Evolutionary conservation across 495 filamentous ascomycete species (phyloP).

Genomic region (Neurospora cerealis): DNA sequence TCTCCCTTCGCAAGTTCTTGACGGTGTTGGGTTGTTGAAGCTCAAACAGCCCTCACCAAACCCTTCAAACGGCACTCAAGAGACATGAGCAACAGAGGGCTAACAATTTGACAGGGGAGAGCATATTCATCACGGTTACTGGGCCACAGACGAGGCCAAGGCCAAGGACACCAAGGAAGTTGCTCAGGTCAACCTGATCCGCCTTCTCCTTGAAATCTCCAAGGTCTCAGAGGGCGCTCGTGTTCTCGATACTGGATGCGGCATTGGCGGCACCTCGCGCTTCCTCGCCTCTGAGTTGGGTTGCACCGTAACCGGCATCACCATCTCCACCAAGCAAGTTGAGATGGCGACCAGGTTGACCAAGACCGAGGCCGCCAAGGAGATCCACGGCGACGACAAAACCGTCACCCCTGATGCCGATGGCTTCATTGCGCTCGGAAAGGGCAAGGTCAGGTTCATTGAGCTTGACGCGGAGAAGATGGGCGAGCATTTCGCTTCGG

Average conservation of each 20-base stretch:
- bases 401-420: conserved; percentile 2
- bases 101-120: conserved; percentile 35
- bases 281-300: conserved; percentile 36
- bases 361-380: conserved; percentile 19
- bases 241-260: conserved; percentile 48
- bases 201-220: conserved; percentile 38
- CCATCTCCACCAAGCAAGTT: conserved; percentile 47
- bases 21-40: not conserved
- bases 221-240: conserved; percentile 19
- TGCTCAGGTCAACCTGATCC: conserved; percentile 40
- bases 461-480: conserved; percentile 52
- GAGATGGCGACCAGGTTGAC: conserved; percentile 37
- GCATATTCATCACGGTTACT: conserved; percentile 51
- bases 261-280: conserved; percentile 45
- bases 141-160: conserved; percentile 30
- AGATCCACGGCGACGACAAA: not conserved
- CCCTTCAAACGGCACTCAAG: not conserved
- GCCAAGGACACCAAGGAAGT: conserved; percentile 39
- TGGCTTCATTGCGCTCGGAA: conserved; percentile 23
- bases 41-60: not conserved
- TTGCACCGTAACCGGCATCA: conserved; percentile 44
- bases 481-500: conserved; percentile 35
- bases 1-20: not conserved
- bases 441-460: conserved; percentile 37
- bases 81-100: not conserved